phyloP scores from a whole-genome alignment of 352 stramenopile genomes.

The Phytophthora litchii region DNA sequence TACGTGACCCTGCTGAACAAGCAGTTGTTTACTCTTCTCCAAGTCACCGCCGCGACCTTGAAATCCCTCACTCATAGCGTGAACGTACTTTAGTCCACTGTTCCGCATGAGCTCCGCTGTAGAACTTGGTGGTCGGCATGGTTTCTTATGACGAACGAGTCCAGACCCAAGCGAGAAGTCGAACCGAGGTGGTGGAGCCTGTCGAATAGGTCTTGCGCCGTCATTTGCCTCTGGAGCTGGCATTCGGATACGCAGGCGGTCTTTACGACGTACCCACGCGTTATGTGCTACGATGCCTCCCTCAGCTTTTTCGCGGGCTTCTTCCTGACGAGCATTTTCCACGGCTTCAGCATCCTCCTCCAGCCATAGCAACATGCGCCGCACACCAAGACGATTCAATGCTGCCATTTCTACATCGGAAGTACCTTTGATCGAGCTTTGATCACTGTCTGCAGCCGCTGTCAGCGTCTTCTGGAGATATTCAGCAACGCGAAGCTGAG shows the following conservation, averaged over 20 bases:
- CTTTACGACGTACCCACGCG: slow-evolving; percentile 80
- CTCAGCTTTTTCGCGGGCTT: slow-evolving; percentile 72
- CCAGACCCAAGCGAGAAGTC: slow-evolving; percentile 73
- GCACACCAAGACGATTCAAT: slow-evolving; percentile 66
- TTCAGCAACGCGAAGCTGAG: slow-evolving; percentile 76
- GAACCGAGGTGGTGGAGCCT: slow-evolving; percentile 50
- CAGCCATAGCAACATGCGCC: slow-evolving; percentile 78
- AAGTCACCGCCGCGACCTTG: slow-evolving; percentile 83
- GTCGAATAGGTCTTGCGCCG: slow-evolving; percentile 4
- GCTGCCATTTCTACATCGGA: slow-evolving; percentile 63
- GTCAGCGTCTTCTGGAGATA: slow-evolving; percentile 71
- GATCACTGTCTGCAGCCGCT: slow-evolving; percentile 11
- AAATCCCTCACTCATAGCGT: slow-evolving; percentile 88
- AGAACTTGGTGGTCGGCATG: slow-evolving; percentile 63
- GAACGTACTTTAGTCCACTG: slow-evolving; percentile 84
- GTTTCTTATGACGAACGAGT: slow-evolving; percentile 58
- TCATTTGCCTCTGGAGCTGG: slow-evolving; percentile 33
- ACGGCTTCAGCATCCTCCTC: slow-evolving; percentile 77
- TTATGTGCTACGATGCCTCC: slow-evolving; percentile 77
- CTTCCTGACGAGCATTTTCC: slow-evolving; percentile 69
- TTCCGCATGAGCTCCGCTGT: slow-evolving; percentile 78
- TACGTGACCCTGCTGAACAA: slow-evolving; percentile 81
- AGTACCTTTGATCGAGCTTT: slow-evolving; percentile 21
- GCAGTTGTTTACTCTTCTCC: slow-evolving; percentile 75
- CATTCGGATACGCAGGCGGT: slow-evolving; percentile 76